Percentiles rank a stretch among this genome's conserved stretches.
phyloP scores from a whole-genome alignment of 176 grass and related monocot species.

The Oryza brachyantha region DNA sequence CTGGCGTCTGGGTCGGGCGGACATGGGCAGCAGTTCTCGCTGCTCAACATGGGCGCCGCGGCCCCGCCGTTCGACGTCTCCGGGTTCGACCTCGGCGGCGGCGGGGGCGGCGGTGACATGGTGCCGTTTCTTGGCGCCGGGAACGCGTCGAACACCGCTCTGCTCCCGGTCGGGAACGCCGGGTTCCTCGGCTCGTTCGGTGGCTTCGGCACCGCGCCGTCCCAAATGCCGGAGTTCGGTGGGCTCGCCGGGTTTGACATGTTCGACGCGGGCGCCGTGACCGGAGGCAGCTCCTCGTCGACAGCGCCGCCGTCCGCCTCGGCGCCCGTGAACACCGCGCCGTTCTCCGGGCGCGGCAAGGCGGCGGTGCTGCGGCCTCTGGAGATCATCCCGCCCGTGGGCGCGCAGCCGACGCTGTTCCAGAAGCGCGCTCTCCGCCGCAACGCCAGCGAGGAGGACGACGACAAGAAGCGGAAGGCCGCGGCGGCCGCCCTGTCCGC shows the following conservation, averaged over 20 bases:
- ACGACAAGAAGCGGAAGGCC: conserved; percentile 69
- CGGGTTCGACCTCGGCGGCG: conserved; percentile 63
- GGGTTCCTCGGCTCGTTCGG: conserved; percentile 55
- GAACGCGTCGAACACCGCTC: conserved; percentile 24
- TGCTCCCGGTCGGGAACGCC: conserved; percentile 25
- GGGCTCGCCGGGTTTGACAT: conserved; percentile 52
- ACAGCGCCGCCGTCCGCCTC: conserved; percentile 4
- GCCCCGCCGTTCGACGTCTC: conserved; percentile 52
- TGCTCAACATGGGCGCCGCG: conserved; percentile 42
- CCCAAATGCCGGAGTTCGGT: conserved; percentile 38
- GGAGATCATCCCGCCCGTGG: conserved; percentile 73
- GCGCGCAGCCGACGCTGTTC: conserved; percentile 93
- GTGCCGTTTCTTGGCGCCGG: conserved; percentile 33
- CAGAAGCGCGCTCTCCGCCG: conserved; percentile 92
- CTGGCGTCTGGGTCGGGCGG: neutral
- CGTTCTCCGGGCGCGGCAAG: conserved; percentile 65
- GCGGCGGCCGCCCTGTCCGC: neutral
- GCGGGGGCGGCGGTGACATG: conserved; percentile 18
- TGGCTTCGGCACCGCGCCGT: conserved; percentile 54
- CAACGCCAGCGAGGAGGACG: conserved; percentile 63
- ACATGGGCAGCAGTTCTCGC: conserved; percentile 46
- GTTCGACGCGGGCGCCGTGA: conserved; percentile 40
- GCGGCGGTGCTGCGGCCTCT: conserved; percentile 69
- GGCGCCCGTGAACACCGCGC: neutral
- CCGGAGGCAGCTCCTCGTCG: conserved; percentile 18